Evolutionary conservation across 2,329 filamentous ascomycete genomes (phyloP).

Genomic region (Monilinia aucupariae): DNA sequence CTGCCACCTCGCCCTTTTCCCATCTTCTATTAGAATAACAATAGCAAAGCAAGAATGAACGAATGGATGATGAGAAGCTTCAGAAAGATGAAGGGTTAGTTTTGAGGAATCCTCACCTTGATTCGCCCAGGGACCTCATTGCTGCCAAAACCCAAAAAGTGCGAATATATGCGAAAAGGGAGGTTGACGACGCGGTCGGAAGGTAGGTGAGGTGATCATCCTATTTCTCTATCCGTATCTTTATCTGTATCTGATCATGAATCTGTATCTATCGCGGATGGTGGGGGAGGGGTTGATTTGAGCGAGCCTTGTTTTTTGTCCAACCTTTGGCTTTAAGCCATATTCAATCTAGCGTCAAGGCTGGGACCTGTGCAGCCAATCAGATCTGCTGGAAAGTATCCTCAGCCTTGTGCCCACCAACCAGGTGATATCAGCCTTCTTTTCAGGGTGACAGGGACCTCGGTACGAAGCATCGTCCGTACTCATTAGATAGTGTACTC

Average conservation of each 20-base stretch:
- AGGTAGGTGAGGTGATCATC: too few relatives aligned
- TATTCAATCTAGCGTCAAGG: not conserved
- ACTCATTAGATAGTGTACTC: too few relatives aligned
- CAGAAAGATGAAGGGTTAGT: too few relatives aligned
- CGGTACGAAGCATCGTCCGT: too few relatives aligned
- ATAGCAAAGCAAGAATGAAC: too few relatives aligned
- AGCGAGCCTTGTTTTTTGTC: not conserved
- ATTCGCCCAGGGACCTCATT: constrained; percentile 52
- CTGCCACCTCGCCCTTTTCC: constrained; percentile 60
- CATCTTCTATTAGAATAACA: constrained; percentile 17
- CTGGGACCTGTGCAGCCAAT: not conserved
- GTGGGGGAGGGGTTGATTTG: not conserved
- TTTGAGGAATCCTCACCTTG: constrained; percentile 40
- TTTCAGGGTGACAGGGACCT: too few relatives aligned
- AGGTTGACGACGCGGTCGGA: too few relatives aligned
- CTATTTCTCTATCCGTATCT: not conserved
- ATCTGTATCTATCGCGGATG: not conserved
- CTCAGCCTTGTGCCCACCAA: not conserved
- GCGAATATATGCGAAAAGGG: not conserved
- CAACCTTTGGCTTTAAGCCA: not conserved
- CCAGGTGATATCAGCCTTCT: not conserved
- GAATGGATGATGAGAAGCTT: not conserved
- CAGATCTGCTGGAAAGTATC: not conserved
- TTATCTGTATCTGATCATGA: not conserved
- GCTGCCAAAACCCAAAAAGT: constrained; percentile 27